Evolutionary conservation across 1,284 basidiomycete genomes (phyloP).

Genomic region (Marasmius sp.): DNA sequence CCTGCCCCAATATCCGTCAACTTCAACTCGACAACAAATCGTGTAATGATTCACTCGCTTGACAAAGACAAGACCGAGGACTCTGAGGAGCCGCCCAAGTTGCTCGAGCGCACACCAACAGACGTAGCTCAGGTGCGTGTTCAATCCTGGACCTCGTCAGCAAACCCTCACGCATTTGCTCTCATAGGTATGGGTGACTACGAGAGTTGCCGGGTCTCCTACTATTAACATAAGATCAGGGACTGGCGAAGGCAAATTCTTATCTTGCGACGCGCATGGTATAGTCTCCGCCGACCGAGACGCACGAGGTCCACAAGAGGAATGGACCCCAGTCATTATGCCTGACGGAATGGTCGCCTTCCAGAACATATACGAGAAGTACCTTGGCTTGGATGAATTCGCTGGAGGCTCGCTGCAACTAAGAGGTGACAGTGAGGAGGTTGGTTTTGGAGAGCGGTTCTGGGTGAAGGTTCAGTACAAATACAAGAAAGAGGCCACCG

Average conservation of each 20-base stretch:
- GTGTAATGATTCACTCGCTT: constrained; percentile 60
- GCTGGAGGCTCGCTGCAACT: constrained; percentile 78
- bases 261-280: constrained; percentile 83
- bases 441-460: constrained; percentile 80
- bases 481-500: constrained; percentile 84
- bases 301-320: constrained; percentile 84
- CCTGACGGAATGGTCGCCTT: constrained; percentile 82
- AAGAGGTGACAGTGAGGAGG: constrained; percentile 79
- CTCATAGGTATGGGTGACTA: constrained; percentile 65
- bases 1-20: constrained; percentile 73
- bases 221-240: constrained; percentile 84
- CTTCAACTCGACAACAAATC: constrained; percentile 75
- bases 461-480: constrained; percentile 90
- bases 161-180: not conserved
- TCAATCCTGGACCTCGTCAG: not conserved
- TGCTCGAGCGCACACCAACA: constrained; percentile 66
- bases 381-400: constrained; percentile 78
- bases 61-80: constrained; percentile 58
- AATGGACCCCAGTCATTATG: constrained; percentile 79
- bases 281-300: constrained; percentile 80
- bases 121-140: constrained; percentile 76
- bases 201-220: constrained; percentile 75
- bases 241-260: constrained; percentile 82
- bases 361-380: constrained; percentile 84
- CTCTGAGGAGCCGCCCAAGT: constrained; percentile 35